Conservation (phyloP, 768 basidiomycete species). For the Galerina sulciceps region DNA sequence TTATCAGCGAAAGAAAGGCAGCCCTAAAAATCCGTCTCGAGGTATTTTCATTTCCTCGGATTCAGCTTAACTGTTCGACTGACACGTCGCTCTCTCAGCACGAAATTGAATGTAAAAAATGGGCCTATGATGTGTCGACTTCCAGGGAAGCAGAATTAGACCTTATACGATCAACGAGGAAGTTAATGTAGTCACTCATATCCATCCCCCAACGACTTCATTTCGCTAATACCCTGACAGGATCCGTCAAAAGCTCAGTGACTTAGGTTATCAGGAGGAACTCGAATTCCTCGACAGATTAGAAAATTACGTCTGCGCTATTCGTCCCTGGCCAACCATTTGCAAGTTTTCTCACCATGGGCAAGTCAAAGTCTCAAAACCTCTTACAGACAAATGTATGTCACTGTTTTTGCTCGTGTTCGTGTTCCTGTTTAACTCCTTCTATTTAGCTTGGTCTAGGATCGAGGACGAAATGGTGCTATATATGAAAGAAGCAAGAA, state of each 20-base stretch:
- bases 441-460: constrained; percentile 27
- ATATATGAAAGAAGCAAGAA: constrained; percentile 28
- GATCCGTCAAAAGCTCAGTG: constrained; percentile 10
- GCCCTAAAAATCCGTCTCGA: background rate
- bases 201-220: background rate
- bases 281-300: constrained; percentile 14
- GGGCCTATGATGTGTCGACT: background rate
- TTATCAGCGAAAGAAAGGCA: constrained; percentile 17
- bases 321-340: background rate
- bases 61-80: background rate
- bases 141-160: constrained; percentile 17
- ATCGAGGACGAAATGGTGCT: constrained; percentile 28
- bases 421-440: background rate
- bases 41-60: background rate
- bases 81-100: background rate
- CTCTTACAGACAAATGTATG: constrained; percentile 2
- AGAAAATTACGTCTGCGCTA: background rate
- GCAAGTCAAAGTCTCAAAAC: constrained; percentile 16
- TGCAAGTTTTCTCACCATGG: background rate
- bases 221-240: background rate
- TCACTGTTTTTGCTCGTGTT: background rate
- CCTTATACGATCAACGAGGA: constrained; percentile 1
- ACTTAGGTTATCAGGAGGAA: constrained; percentile 13
- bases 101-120: constrained; percentile 2
- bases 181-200: constrained; percentile 1